phyloP scores from a whole-genome alignment of 352 stramenopile genomes.

The Elongisporangium anandrum region DNA sequence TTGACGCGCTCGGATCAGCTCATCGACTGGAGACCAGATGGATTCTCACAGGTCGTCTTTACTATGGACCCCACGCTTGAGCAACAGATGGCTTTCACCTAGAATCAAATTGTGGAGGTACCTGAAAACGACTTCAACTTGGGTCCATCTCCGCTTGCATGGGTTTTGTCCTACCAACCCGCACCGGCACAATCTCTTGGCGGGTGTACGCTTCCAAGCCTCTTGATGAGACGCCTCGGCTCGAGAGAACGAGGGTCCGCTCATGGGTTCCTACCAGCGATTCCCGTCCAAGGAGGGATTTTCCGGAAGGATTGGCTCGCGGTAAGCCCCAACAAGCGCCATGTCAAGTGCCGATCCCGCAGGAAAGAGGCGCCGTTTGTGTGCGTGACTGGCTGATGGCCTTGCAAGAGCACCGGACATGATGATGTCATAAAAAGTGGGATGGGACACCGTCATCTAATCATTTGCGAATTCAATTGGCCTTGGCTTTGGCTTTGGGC shows the following conservation, averaged over 20 bases:
- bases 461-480: not conserved
- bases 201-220: not conserved
- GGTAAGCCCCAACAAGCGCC: not conserved
- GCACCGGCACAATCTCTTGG: not conserved
- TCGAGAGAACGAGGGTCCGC: no score
- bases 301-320: not conserved
- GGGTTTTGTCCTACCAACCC: not conserved
- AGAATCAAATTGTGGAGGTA: not conserved
- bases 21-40: not conserved
- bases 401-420: not conserved
- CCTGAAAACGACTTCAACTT: not conserved
- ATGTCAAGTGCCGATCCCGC: not conserved
- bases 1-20: not conserved
- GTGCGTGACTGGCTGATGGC: not conserved
- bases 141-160: not conserved
- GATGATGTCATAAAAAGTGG: not conserved
- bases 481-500: not conserved
- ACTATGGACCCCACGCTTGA: not conserved
- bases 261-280: no score
- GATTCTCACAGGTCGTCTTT: not conserved
- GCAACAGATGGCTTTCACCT: not conserved
- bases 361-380: not conserved
- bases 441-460: not conserved
- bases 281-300: no score
- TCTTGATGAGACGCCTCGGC: not conserved